phyloP scores from a whole-genome alignment of 305 asterid genomes.

The Fraxinus sp. region DNA sequence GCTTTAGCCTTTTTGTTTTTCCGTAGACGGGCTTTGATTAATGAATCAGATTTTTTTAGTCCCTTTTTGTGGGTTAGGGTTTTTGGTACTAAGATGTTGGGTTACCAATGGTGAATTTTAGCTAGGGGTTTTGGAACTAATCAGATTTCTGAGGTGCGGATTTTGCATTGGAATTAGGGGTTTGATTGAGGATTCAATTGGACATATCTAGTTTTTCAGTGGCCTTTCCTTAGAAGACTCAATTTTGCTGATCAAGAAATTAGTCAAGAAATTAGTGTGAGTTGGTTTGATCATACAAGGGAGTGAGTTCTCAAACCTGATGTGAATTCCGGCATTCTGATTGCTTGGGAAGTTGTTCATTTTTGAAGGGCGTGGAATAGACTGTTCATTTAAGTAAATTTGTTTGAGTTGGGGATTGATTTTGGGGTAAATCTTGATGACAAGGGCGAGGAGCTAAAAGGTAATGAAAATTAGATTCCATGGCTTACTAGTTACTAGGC shows the following conservation, averaged over 20 bases:
- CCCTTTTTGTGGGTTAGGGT: constrained; percentile 27
- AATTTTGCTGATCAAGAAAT: constrained; percentile 24
- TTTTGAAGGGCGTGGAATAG: constrained; percentile 39
- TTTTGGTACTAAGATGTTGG: constrained; percentile 27
- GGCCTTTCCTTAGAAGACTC: constrained; percentile 21
- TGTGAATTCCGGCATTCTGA: constrained; percentile 29
- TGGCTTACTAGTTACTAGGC: constrained; percentile 9
- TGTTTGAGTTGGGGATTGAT: constrained; percentile 19
- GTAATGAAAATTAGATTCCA: constrained; percentile 32
- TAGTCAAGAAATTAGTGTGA: too few species aligned
- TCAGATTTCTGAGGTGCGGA: constrained; percentile 31
- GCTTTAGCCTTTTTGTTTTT: constrained; percentile 17
- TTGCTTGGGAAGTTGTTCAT: constrained; percentile 21
- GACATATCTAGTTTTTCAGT: constrained; percentile 23
- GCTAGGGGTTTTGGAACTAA: constrained; percentile 39
- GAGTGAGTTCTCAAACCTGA: constrained; percentile 22
- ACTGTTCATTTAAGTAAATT: constrained; percentile 27
- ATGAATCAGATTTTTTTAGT: constrained; percentile 28
- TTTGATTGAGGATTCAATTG: constrained; percentile 32
- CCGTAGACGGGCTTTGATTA: constrained; percentile 26
- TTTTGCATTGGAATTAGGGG: constrained; percentile 32
- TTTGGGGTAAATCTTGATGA: constrained; percentile 27
- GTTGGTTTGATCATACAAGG: constrained; percentile 31
- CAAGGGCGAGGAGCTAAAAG: constrained; percentile 30
- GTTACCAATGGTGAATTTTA: constrained; percentile 33